Evolutionary conservation across 805 yeast species (phyloP), one percentile per base, ranked within the genome.

Genomic region (Komagataella pseudopastoris): DNA sequence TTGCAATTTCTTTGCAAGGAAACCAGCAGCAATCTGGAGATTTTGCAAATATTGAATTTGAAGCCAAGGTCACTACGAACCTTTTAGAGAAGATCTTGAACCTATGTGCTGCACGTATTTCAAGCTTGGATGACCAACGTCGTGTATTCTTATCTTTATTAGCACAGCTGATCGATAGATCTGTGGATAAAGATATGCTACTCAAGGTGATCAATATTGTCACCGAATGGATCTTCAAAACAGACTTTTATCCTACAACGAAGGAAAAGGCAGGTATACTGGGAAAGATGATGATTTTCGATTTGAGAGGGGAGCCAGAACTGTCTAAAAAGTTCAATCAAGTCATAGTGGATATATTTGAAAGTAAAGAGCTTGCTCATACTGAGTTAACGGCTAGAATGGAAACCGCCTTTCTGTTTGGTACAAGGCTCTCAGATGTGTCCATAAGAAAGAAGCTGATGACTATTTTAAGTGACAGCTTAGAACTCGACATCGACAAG

Each of bases 401-500:
- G 87, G 99, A 93, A 63, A 97, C 90, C 64, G 95, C 98, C 23
- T 93, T 93, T 65, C 70, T 93, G 59, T 91, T 88, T 7, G 99
- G 99, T 43, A 93, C 99, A 0, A 77, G 95, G 39, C 75, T 87
- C 2, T 80, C 85, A 0, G 91, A 89, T 60, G 84, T 83, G 3
- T 71, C 74, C 2, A 83, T 88, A 24, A 78, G 99, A 49, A 75
- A 79, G 52, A 82, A 80, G 56, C 75, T 95, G 55, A 85, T 93
- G 93, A 63, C 76, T 0, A 86, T 93, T 52, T 68, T 93, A 60
- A 83, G 83, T 63, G 76, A 76, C 47, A 85, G 95, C 56, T 69
- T 93, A 54, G 96, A 90, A 54, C 76, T 72, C 50, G 89, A 86
- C 56, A 74, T 89, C 22, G 77, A 78, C 57, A 88, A 87, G 63